Base-by-base conservation (phyloP, 116 monocot species). In the Phalaenopsis hybrid region DNA sequence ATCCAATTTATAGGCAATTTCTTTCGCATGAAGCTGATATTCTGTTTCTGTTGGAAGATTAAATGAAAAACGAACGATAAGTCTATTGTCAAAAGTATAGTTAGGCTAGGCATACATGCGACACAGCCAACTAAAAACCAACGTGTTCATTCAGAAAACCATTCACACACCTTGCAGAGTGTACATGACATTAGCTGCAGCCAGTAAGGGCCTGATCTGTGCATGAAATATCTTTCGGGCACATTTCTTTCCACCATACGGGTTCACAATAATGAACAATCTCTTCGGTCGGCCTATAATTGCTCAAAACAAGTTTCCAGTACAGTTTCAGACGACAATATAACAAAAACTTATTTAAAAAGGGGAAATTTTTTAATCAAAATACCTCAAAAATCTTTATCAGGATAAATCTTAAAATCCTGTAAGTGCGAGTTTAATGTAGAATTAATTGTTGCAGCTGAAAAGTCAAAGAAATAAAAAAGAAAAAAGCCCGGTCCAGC, bases 241-340 rank as follows among this genome's bases (percentile, higher is more conserved):
- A 61, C 80, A 74, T 83, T 81, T 91, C 78, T 89, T 96, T 44
- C 96, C 96, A n/a, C 94, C 90, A 85, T 83, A 96, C 51, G 96
- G 96, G 80, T 96, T 96, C 79, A 96, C 57, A 59, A 94, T 81
- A 69, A 96, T 79, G 79, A 94, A 88, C 81, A 96, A 82, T 59
- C 84, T 81, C 82, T 85, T 94, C 1, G 96, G 94, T 2, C 96
- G 84, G 1, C 90, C 92, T 95, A 76, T 75, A 11, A 1, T 33
- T 68, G 10, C 9, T 52, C 6, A 72, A 37, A 72, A 33, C 28
- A 28, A 72, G 23, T 63, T 63, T 33, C 10, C 28, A 37, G 21
- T 72, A 13, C 72, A 76, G 18, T 63, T 63, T n/a, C 3, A 46
- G 13, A 63, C n/a, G 63, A n/a, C 23, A 63, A 21, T 21, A 63